Percentiles rank a stretch among this genome's conserved stretches.
Conservation (phyloP, 2,329 filamentous ascomycete genomes). For the Trichoderma sp. region DNA sequence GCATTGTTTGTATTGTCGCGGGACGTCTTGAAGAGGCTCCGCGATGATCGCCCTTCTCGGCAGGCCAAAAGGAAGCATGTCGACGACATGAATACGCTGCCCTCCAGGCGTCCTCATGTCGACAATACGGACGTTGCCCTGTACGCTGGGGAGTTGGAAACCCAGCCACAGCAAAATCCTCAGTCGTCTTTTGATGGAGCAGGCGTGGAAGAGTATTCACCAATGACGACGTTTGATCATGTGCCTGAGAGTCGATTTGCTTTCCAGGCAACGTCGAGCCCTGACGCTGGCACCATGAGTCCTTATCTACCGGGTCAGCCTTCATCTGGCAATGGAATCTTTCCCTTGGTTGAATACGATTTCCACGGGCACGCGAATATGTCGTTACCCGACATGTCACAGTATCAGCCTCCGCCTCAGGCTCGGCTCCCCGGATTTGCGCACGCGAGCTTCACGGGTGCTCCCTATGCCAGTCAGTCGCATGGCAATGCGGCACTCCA, state of each 20-base stretch:
- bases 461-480: not conserved
- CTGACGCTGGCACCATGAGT: conserved; percentile 22
- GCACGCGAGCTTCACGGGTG: not conserved
- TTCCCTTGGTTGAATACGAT: not conserved
- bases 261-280: conserved; percentile 27
- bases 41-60: conserved; percentile 60
- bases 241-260: conserved; percentile 26
- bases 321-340: not conserved
- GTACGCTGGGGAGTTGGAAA: not conserved
- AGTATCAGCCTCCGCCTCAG: not conserved
- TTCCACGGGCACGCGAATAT: not conserved
- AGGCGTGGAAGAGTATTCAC: conserved; percentile 25
- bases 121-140: not conserved
- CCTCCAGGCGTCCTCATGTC: not conserved
- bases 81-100: not conserved
- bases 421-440: not conserved
- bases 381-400: not conserved
- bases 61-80: conserved; percentile 30
- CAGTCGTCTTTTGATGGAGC: not conserved
- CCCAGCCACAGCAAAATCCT: not conserved
- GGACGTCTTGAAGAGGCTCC: conserved; percentile 74
- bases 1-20: conserved; percentile 69
- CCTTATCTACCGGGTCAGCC: conserved; percentile 25
- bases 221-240: conserved; percentile 25
- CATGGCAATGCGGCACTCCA: not conserved